These are phyloP conservation scores for Trametes cingulata DNA, from an alignment of 768 basidiomycete species.

Conservation along the genomic window DNA sequence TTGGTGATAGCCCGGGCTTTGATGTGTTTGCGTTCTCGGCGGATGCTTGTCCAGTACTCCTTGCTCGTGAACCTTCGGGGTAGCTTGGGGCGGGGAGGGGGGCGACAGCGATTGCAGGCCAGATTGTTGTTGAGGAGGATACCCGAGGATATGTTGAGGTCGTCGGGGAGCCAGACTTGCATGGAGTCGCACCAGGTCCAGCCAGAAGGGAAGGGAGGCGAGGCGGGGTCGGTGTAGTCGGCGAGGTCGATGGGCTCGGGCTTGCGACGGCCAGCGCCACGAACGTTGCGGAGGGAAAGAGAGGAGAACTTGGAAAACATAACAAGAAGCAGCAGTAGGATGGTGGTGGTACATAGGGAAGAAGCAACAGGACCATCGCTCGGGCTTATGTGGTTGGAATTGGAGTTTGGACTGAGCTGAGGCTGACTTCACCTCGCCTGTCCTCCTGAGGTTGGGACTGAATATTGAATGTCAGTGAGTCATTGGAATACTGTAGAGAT, in stretches of 20 bases:
- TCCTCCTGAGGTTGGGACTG: too few species aligned
- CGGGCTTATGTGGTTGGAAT: neutral
- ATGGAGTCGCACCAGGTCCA: conserved; percentile 17
- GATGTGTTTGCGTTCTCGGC: neutral
- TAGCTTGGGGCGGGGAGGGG: neutral
- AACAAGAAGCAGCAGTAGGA: neutral
- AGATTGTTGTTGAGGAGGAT: conserved; percentile 2
- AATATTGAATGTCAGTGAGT: too few species aligned
- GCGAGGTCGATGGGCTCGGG: conserved; percentile 2
- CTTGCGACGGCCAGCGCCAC: conserved; percentile 9
- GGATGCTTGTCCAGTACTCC: neutral
- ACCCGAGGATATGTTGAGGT: conserved; percentile 3
- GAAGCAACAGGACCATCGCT: too few species aligned
- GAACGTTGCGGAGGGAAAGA: neutral
- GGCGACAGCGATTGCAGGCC: conserved; percentile 1
- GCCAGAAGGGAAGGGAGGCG: conserved; percentile 1
- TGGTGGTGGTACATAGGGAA: neutral
- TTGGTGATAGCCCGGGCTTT: neutral
- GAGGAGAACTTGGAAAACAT: neutral
- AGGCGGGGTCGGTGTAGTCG: conserved; percentile 3
- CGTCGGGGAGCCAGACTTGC: conserved; percentile 14
- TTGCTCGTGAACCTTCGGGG: neutral
- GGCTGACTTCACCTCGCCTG: conserved; percentile 4
- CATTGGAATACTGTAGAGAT: too few species aligned
- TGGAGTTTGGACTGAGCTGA: neutral